phyloP scores from a whole-genome alignment of 2,329 filamentous ascomycete species.

The Grosmannia clavigera region DNA sequence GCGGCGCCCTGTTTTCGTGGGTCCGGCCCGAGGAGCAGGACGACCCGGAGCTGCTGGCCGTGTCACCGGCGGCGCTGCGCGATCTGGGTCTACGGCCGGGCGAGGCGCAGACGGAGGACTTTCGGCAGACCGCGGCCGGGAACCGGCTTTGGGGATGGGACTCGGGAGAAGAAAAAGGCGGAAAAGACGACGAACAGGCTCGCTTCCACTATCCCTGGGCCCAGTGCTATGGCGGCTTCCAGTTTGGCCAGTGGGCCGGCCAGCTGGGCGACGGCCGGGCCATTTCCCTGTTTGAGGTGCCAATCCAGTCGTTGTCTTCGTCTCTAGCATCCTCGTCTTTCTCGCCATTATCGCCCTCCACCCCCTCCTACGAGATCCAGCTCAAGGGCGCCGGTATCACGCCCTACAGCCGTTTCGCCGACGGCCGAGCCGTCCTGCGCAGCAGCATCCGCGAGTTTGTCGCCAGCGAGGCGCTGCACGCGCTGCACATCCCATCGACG shows the following conservation, averaged over 20 bases:
- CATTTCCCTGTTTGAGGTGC: conserved; percentile 86
- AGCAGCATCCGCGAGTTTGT: conserved; percentile 92
- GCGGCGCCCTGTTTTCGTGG: conserved; percentile 77
- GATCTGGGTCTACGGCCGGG: conserved; percentile 65
- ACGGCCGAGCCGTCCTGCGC: conserved; percentile 84
- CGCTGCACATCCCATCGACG: conserved; percentile 74
- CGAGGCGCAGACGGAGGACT: conserved; percentile 60
- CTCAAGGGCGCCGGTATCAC: conserved; percentile 89
- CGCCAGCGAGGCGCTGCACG: conserved; percentile 79
- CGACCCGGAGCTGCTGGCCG: conserved; percentile 66
- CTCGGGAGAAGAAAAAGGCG: background rate
- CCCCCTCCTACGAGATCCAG: conserved; percentile 68
- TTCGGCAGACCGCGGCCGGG: conserved; percentile 65
- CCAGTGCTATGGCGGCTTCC: conserved; percentile 85
- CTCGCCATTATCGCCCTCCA: background rate
- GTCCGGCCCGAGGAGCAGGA: conserved; percentile 66
- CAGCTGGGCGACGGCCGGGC: conserved; percentile 91
- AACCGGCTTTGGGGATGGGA: conserved; percentile 70
- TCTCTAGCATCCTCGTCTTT: conserved; percentile 7
- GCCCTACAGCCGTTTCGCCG: conserved; percentile 91
- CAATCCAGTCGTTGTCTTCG: conserved; percentile 54
- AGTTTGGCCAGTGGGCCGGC: conserved; percentile 82
- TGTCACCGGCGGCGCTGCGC: conserved; percentile 65
- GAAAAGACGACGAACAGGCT: no score
- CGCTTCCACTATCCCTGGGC: conserved; percentile 87